Percentiles rank a stretch among this genome's conserved stretches.
These are phyloP conservation scores for Cytospora leucostoma DNA, from an alignment of 2,329 filamentous ascomycete species.

Conservation along the genomic window DNA sequence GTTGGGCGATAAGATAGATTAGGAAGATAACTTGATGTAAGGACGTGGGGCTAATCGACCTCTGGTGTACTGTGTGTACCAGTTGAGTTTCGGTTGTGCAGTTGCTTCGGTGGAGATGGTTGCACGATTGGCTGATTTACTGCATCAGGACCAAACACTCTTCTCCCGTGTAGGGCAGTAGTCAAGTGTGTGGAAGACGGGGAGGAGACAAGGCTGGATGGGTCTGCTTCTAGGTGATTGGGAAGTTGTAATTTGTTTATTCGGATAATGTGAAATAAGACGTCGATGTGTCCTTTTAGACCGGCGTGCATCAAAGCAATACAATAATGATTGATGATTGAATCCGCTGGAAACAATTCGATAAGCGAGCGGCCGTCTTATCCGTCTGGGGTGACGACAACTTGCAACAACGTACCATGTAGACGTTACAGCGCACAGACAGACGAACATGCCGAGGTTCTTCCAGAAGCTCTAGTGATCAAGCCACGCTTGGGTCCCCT, in stretches of 20 bases:
- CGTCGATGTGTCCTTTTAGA: conserved; percentile 24
- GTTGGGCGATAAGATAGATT: not conserved
- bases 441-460: not conserved
- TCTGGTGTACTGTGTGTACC: not conserved
- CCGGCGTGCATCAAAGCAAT: conserved; percentile 4
- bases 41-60: not conserved
- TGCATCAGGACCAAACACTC: not conserved
- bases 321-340: not conserved
- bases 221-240: conserved; percentile 1
- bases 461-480: conserved; percentile 2
- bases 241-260: not conserved
- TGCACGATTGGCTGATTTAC: not conserved
- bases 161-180: not conserved
- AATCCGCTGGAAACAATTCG: not conserved
- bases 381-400: conserved; percentile 6
- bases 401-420: not conserved
- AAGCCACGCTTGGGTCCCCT: not conserved
- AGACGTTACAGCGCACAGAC: not conserved
- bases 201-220: not conserved
- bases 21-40: not conserved
- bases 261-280: conserved; percentile 3
- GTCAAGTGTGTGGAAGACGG: not conserved
- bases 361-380: not conserved
- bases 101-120: not conserved
- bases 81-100: not conserved